These are phyloP conservation scores for Eucalyptus tenuipes DNA, from an alignment of 345 rosid species.

Conservation along the genomic window DNA sequence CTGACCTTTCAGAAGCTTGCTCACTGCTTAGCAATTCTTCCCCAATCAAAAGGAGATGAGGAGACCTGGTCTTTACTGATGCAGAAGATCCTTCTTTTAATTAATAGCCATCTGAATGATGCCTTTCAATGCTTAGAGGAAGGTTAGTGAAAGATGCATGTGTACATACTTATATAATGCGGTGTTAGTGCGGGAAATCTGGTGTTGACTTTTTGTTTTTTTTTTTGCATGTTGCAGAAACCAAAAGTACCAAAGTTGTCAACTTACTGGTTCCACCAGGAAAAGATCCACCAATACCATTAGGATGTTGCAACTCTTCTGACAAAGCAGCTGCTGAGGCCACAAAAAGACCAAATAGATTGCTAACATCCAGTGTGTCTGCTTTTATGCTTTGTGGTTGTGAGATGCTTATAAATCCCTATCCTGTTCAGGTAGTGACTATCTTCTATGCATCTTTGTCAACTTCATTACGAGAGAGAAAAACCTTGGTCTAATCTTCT, in stretches of 20 bases:
- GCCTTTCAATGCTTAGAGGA: conserved; percentile 78
- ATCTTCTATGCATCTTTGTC: background rate
- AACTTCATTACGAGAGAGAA: background rate
- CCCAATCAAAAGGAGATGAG: conserved; percentile 71
- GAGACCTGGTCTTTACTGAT: conserved; percentile 66
- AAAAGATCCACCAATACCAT: conserved; percentile 48
- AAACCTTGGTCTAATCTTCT: background rate
- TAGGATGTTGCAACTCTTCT: conserved; percentile 26
- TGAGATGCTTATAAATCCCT: conserved; percentile 54
- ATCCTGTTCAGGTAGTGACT: conserved; percentile 50
- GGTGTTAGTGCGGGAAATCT: background rate
- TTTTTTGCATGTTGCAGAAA: conserved; percentile 31
- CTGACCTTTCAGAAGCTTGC: conserved; percentile 53
- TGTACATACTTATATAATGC: background rate
- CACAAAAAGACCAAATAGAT: conserved; percentile 29
- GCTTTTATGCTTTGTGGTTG: conserved; percentile 51
- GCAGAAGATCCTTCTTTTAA: conserved; percentile 51
- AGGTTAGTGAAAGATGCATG: conserved; percentile 23
- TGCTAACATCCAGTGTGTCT: conserved; percentile 31
- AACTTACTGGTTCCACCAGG: conserved; percentile 63
- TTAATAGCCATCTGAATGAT: conserved; percentile 48
- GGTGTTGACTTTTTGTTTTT: background rate
- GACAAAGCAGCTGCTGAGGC: conserved; percentile 3
- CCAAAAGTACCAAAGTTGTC: conserved; percentile 42
- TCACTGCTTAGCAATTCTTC: conserved; percentile 71